A percentile compares a stretch with the other conserved stretches of the same genome.
Evolutionary conservation across 352 stramenopile species (phyloP).

Genomic region (Phytophthora hibernalis): DNA sequence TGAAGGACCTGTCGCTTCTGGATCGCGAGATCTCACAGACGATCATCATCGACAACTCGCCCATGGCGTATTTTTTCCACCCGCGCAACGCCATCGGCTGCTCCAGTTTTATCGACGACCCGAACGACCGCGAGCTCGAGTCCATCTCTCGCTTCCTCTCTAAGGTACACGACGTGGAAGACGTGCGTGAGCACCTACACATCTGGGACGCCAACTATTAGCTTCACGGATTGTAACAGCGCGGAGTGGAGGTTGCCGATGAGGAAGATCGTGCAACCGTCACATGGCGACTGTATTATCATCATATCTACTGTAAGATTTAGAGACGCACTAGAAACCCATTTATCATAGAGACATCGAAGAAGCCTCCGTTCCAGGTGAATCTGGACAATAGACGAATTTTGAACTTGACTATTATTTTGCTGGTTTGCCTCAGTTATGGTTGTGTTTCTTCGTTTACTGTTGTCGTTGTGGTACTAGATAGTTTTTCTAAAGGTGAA

Average conservation of each 20-base stretch:
- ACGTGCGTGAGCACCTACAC: conserved; percentile 78
- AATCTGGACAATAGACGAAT: not conserved
- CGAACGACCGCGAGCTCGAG: conserved; percentile 89
- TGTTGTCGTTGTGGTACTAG: too few relatives aligned
- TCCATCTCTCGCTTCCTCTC: conserved; percentile 78
- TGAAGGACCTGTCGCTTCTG: conserved; percentile 97
- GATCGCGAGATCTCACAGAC: conserved; percentile 93
- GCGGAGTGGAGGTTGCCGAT: not conserved
- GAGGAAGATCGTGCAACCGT: not conserved
- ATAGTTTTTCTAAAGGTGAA: too few relatives aligned
- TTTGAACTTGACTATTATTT: not conserved
- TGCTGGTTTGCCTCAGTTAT: too few relatives aligned
- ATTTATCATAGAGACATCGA: not conserved
- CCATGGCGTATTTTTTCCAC: conserved; percentile 99
- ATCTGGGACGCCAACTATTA: conserved; percentile 77
- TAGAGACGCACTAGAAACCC: too few relatives aligned
- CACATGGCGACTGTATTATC: not conserved
- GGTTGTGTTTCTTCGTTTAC: too few relatives aligned
- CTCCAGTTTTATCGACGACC: conserved; percentile 93
- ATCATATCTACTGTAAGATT: not conserved
- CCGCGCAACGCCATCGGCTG: conserved; percentile 86
- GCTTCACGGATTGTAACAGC: not conserved
- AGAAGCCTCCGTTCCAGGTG: not conserved
- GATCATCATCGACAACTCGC: conserved; percentile 99
- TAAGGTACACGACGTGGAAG: conserved; percentile 55